phyloP scores from a whole-genome alignment of 805 yeast genomes.

The Saturnispora besseyi region DNA sequence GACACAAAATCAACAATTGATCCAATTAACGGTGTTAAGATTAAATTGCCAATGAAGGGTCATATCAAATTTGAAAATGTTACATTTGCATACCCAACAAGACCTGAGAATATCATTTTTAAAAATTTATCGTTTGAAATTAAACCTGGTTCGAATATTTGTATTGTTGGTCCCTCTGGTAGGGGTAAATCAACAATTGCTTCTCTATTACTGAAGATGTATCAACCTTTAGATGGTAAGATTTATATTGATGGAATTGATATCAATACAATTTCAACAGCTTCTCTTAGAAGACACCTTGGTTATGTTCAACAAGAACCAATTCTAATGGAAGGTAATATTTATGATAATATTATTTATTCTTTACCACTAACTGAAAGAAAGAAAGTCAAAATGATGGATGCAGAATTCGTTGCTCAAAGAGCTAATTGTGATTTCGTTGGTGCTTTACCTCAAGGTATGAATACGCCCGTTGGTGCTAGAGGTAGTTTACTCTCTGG shows the following conservation, averaged over 20 bases:
- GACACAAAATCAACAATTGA: slow-evolving; percentile 72
- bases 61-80: slow-evolving; percentile 62
- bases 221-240: slow-evolving; percentile 66
- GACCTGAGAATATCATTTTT: slow-evolving; percentile 66
- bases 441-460: slow-evolving; percentile 66
- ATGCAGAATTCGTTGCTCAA: slow-evolving; percentile 53
- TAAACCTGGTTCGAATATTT: slow-evolving; percentile 76
- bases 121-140: slow-evolving; percentile 53
- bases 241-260: slow-evolving; percentile 61
- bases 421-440: slow-evolving; percentile 76
- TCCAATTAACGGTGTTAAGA: slow-evolving; percentile 51
- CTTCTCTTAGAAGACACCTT: slow-evolving; percentile 61
- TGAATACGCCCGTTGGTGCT: slow-evolving; percentile 79
- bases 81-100: slow-evolving; percentile 74
- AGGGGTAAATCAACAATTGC: slow-evolving; percentile 90
- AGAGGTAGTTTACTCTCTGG: slow-evolving; percentile 59
- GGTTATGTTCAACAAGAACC: slow-evolving; percentile 96
- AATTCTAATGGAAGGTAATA: slow-evolving; percentile 74
- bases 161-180: slow-evolving; percentile 94
- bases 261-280: slow-evolving; percentile 61
- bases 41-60: slow-evolving; percentile 34
- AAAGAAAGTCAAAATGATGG: slow-evolving; percentile 52
- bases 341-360: slow-evolving; percentile 79
- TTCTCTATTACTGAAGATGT: slow-evolving; percentile 70
- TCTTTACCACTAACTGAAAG: slow-evolving; percentile 38